phyloP scores from a whole-genome alignment of 257 asterid species.

The Solanum appendiculatum region DNA sequence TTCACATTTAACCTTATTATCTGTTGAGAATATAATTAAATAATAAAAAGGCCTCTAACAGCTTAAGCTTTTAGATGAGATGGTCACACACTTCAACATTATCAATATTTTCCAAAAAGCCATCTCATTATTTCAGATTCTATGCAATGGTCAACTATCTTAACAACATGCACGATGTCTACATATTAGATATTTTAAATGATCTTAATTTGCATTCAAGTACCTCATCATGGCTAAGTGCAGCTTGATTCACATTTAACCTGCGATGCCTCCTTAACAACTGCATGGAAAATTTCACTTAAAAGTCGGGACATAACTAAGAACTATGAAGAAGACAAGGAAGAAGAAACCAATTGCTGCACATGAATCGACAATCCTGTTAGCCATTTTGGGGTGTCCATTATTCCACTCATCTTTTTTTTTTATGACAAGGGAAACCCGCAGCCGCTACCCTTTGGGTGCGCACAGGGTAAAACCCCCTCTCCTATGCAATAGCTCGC shows the following conservation, averaged over 20 bases:
- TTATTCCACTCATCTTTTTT: neutral
- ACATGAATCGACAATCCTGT: neutral
- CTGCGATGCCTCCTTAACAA: conserved; percentile 90
- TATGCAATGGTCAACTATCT: neutral
- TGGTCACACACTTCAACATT: neutral
- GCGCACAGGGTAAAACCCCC: too few relatives aligned
- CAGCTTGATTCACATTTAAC: conserved; percentile 50
- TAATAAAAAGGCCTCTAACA: neutral
- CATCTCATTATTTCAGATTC: neutral
- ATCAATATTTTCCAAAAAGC: neutral
- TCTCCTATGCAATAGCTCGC: too few relatives aligned
- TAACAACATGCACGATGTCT: neutral
- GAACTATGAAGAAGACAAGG: neutral
- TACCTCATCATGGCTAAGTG: conserved; percentile 82
- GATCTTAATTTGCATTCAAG: neutral
- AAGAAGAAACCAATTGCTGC: neutral
- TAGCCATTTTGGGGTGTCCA: neutral
- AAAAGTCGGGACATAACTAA: neutral
- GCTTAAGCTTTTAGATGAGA: neutral
- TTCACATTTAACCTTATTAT: conserved; percentile 42
- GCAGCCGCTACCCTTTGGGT: too few relatives aligned
- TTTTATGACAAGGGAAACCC: too few relatives aligned
- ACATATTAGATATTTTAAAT: neutral
- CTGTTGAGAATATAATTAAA: neutral
- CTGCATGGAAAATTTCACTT: conserved; percentile 31